Percentiles rank a stretch among this genome's conserved stretches.
Evolutionary conservation across 129 eudicot genomes (phyloP).

Genomic region (Calendula officinalis): DNA sequence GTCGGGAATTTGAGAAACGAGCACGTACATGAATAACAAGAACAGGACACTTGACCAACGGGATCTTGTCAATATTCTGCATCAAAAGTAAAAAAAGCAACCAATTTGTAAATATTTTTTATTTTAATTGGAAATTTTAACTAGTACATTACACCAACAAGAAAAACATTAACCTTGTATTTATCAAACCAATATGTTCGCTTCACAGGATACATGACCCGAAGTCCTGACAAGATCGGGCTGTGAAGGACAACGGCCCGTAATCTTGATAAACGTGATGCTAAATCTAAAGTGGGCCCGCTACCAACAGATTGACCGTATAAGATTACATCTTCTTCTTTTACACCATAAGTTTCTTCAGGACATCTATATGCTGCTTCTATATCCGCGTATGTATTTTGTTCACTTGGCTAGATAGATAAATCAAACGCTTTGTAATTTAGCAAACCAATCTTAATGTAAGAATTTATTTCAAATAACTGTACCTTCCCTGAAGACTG

Average conservation of each 20-base stretch:
- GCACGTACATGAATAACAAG: slow-evolving; percentile 81
- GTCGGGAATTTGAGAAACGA: background rate
- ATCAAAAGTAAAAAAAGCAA: slow-evolving; percentile 9
- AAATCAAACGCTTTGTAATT: slow-evolving; percentile 13
- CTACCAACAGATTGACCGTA: slow-evolving; percentile 99
- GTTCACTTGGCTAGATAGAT: slow-evolving; percentile 77
- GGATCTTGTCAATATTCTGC: slow-evolving; percentile 98
- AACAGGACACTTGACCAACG: slow-evolving; percentile 73
- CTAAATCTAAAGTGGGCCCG: slow-evolving; percentile 91
- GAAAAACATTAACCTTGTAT: slow-evolving; percentile 55
- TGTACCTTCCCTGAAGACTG: slow-evolving; percentile 90
- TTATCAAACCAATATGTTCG: slow-evolving; percentile 95
- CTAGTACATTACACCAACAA: background rate
- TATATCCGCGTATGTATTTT: slow-evolving; percentile 92
- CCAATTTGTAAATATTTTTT: background rate
- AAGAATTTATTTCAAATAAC: slow-evolving; percentile 1
- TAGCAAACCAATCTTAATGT: slow-evolving; percentile 8
- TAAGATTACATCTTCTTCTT: slow-evolving; percentile 82
- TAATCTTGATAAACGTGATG: slow-evolving; percentile 70
- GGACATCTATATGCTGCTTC: slow-evolving; percentile 94
- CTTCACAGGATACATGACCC: slow-evolving; percentile 98
- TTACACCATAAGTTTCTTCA: slow-evolving; percentile 65
- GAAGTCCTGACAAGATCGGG: slow-evolving; percentile 86
- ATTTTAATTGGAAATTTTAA: background rate
- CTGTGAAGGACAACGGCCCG: slow-evolving; percentile 98